Base-by-base conservation (phyloP, 768 basidiomycete genomes). In the Tephrocybe rancida region DNA sequence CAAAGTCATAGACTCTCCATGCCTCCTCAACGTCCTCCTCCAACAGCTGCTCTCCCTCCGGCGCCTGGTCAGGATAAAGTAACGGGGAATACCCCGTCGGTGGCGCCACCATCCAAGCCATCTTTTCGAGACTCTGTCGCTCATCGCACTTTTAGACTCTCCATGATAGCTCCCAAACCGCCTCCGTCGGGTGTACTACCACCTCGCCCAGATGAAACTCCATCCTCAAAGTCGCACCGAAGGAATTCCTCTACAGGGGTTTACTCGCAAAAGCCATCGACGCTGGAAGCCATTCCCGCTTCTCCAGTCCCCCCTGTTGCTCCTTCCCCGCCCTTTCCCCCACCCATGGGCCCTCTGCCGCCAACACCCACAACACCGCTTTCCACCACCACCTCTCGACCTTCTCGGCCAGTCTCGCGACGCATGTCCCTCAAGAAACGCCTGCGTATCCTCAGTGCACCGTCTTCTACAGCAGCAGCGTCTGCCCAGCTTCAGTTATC, bases 1-100 rank as follows among this genome's bases (percentile, higher is more conserved):
- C 78, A 84, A 58, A 76, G 87, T 26, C 78, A 85, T 61, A 76
- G 89, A 35, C 62, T 72, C 18, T 89, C 87, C 3, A 79, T 88
- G 66, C 88, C 81, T 3, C 83, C 89, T 3, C 90, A 83, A 25
- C 84, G 87, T 13, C 90, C 90, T 26, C 81, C 86, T 3, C 88
- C 90, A 0, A 86, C 79, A 24, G 78, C 79, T 44, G 86, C 88
- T 5, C 80, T 86, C 14, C 88, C 89, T 13, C 85, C 86, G 44
- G 83, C 88, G 6, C 89, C 88, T 3, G 62, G 64, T 44, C 72
- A 58, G 35, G 70, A 62, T 52, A 55, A 47, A 43, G 63, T 55
- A 38, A 67, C 53, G 35, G 56, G 58, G 24, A 47, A 58, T 8
- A 44, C 52, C n/a, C 55, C 64, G 16, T 45, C 67, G n/a, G n/a